phyloP scores from a whole-genome alignment of 2,329 filamentous ascomycete species.

The Nemania sp. region DNA sequence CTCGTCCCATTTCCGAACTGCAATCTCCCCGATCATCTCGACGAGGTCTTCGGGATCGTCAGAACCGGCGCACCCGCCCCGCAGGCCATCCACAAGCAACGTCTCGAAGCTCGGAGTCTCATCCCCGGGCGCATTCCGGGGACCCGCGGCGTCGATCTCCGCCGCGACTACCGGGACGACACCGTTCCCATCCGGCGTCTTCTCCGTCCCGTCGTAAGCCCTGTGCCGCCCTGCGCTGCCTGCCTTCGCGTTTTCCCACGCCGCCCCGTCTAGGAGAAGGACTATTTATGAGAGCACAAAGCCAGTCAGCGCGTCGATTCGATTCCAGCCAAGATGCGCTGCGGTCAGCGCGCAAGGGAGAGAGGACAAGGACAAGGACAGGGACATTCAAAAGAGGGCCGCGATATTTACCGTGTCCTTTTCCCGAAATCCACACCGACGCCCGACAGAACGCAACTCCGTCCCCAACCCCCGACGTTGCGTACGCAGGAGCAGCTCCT shows the following conservation, averaged over 20 bases:
- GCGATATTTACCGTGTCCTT: conserved; percentile 30
- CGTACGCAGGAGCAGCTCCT: conserved; percentile 21
- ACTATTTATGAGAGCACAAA: conserved; percentile 30
- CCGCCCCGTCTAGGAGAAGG: conserved; percentile 41
- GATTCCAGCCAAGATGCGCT: background rate
- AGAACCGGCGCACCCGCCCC: background rate
- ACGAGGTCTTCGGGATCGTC: conserved; percentile 10
- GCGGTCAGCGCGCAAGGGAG: no score
- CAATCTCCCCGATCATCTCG: conserved; percentile 30
- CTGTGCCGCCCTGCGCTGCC: conserved; percentile 29
- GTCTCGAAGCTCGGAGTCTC: conserved; percentile 39
- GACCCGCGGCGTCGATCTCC: background rate
- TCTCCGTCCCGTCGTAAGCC: background rate
- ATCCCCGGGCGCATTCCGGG: conserved; percentile 1
- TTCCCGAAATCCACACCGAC: conserved; percentile 41
- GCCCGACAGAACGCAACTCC: conserved; percentile 41
- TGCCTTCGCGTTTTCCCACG: conserved; percentile 30
- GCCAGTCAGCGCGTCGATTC: background rate
- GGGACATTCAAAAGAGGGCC: background rate
- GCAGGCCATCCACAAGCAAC: conserved; percentile 32
- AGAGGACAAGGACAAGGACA: no score
- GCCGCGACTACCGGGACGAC: background rate
- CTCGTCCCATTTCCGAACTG: conserved; percentile 41
- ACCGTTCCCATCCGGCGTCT: conserved; percentile 5
- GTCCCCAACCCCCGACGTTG: conserved; percentile 29